These are phyloP conservation scores for Thielaviopsis punctulata DNA, from an alignment of 2,329 filamentous ascomycete species.

Conservation along the genomic window DNA sequence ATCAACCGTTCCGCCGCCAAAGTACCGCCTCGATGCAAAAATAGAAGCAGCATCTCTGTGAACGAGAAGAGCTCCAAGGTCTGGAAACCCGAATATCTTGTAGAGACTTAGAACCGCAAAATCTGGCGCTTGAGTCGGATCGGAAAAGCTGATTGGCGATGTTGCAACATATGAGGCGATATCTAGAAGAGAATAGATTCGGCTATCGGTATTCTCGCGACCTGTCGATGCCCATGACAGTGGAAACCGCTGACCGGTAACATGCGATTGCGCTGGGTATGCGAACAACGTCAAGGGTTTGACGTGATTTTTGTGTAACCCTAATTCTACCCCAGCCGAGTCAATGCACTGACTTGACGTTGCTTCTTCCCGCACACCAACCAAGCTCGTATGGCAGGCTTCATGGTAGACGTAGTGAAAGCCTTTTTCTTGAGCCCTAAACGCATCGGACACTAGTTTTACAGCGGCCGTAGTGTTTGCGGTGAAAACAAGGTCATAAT, in stretches of 20 bases:
- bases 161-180: constrained; percentile 50
- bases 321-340: constrained; percentile 33
- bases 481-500: constrained; percentile 45
- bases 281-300: constrained; percentile 29
- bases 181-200: constrained; percentile 37
- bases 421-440: constrained; percentile 30
- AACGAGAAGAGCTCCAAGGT: constrained; percentile 43
- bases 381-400: constrained; percentile 43
- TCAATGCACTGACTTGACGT: constrained; percentile 41
- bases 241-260: constrained; percentile 47
- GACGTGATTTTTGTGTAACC: constrained; percentile 19
- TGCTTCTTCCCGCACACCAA: constrained; percentile 48
- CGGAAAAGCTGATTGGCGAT: constrained; percentile 35
- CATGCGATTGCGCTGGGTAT: constrained; percentile 54
- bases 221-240: constrained; percentile 32
- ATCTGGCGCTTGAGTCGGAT: constrained; percentile 36
- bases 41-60: constrained; percentile 37
- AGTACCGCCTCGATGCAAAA: constrained; percentile 39
- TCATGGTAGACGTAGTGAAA: constrained; percentile 45
- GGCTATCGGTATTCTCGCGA: constrained; percentile 15
- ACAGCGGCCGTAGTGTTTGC: constrained; percentile 46
- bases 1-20: constrained; percentile 54
- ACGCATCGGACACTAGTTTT: constrained; percentile 41
- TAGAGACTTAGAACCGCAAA: constrained; percentile 45
- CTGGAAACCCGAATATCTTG: constrained; percentile 52